These are phyloP conservation scores for Trichoderma sp. DNA, from an alignment of 2,329 filamentous ascomycete species.

Conservation along the genomic window DNA sequence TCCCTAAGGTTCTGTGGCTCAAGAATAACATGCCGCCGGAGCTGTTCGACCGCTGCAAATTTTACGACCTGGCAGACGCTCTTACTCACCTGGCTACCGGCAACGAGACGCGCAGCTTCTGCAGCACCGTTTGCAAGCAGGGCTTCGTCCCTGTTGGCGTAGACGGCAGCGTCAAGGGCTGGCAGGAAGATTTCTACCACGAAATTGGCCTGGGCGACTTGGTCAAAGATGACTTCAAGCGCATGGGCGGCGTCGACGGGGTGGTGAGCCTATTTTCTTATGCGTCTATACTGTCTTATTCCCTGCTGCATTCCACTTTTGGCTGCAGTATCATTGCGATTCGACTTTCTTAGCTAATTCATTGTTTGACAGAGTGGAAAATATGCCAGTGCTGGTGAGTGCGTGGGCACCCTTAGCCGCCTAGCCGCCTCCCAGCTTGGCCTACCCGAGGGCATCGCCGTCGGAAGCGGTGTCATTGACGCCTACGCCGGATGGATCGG, in stretches of 20 bases:
- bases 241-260: slow-evolving; percentile 90
- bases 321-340: background rate
- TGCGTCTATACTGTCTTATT: slow-evolving; percentile 22
- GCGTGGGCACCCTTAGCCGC: slow-evolving; percentile 80
- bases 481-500: slow-evolving; percentile 99
- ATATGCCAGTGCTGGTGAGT: slow-evolving; percentile 87
- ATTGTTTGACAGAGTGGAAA: slow-evolving; percentile 70
- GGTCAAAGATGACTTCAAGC: slow-evolving; percentile 80
- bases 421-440: slow-evolving; percentile 81
- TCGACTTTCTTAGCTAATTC: background rate
- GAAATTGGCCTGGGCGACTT: slow-evolving; percentile 85
- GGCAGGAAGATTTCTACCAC: slow-evolving; percentile 92
- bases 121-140: slow-evolving; percentile 96
- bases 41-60: slow-evolving; percentile 89
- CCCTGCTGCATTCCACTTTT: slow-evolving; percentile 6
- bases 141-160: slow-evolving; percentile 96
- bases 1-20: slow-evolving; percentile 96
- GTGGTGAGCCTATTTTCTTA: slow-evolving; percentile 65
- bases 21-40: slow-evolving; percentile 97
- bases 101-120: slow-evolving; percentile 87
- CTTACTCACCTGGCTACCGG: slow-evolving; percentile 93
- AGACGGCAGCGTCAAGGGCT: slow-evolving; percentile 94
- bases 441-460: slow-evolving; percentile 79
- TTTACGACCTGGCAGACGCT: slow-evolving; percentile 91
- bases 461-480: slow-evolving; percentile 96